Evolutionary conservation across 2,329 filamentous ascomycete species (phyloP).

Genomic region (Fusarium luffae): DNA sequence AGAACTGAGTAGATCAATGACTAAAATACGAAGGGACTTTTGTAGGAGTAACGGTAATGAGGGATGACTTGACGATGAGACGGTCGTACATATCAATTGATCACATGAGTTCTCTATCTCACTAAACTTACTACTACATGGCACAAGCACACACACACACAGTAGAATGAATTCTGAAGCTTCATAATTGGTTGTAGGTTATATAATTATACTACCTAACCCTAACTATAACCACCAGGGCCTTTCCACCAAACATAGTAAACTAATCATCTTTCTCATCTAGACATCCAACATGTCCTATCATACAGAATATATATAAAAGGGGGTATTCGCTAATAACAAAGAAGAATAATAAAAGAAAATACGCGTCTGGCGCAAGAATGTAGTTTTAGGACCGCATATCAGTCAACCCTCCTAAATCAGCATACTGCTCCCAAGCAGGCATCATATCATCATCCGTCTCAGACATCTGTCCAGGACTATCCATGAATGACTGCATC

Average conservation of each 20-base stretch:
- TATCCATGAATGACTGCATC: conserved; percentile 53
- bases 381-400: conserved; percentile 40
- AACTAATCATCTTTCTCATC: conserved; percentile 33
- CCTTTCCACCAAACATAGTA: conserved; percentile 10
- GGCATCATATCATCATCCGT: conserved; percentile 45
- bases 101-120: not conserved
- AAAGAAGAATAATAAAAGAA: conserved; percentile 9
- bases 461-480: conserved; percentile 23
- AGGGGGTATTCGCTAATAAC: conserved; percentile 42
- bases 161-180: not conserved
- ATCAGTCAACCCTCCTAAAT: conserved; percentile 59
- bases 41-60: conserved; percentile 12
- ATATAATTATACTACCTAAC: not conserved
- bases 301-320: conserved; percentile 27
- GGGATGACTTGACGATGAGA: conserved; percentile 6
- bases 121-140: not conserved
- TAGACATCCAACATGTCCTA: conserved; percentile 7
- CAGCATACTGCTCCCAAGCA: conserved; percentile 60
- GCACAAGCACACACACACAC: not conserved
- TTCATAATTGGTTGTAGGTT: not conserved
- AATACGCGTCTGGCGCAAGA: conserved; percentile 25
- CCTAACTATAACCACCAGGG: not conserved
- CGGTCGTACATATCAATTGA: not conserved
- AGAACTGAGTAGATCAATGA: not conserved
- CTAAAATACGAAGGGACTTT: not conserved